Evolutionary conservation across 768 basidiomycete species (phyloP).

Genomic region (Russula foetens): DNA sequence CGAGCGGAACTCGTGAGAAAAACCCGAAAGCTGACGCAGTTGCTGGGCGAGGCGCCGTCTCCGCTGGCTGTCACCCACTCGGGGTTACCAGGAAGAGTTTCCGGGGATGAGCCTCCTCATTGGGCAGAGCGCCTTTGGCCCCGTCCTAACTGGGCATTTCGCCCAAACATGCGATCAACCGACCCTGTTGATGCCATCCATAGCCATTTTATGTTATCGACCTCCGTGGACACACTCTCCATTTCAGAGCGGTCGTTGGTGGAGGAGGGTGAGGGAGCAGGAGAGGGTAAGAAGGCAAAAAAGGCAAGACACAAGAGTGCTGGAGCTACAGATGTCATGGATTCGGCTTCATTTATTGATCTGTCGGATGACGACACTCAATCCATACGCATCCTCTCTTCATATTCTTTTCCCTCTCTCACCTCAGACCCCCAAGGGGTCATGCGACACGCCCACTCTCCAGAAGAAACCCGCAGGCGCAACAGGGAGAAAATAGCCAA

Average conservation of each 20-base stretch:
- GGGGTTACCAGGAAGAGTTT: slow-evolving; percentile 2
- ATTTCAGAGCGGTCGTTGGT: neutral
- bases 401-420: neutral
- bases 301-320: neutral
- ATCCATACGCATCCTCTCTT: slow-evolving; percentile 16
- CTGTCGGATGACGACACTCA: slow-evolving; percentile 54
- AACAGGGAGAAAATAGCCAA: slow-evolving; percentile 74
- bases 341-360: slow-evolving; percentile 48
- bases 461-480: slow-evolving; percentile 54
- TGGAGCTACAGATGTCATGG: slow-evolving; percentile 15
- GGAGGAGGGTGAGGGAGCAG: slow-evolving; percentile 5
- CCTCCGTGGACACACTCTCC: slow-evolving; percentile 36
- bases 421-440: slow-evolving; percentile 36
- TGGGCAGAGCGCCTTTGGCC: neutral
- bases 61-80: slow-evolving; percentile 1
- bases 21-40: slow-evolving; percentile 68
- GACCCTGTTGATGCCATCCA: slow-evolving; percentile 26
- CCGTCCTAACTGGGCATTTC: neutral
- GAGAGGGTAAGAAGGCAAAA: neutral
- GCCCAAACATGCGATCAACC: neutral
- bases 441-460: slow-evolving; percentile 31
- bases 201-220: slow-evolving; percentile 49
- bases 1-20: slow-evolving; percentile 67
- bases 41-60: slow-evolving; percentile 63
- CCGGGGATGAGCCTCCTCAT: neutral